phyloP scores from a whole-genome alignment of 2,329 filamentous ascomycete species.

The Didymella keratinophila region DNA sequence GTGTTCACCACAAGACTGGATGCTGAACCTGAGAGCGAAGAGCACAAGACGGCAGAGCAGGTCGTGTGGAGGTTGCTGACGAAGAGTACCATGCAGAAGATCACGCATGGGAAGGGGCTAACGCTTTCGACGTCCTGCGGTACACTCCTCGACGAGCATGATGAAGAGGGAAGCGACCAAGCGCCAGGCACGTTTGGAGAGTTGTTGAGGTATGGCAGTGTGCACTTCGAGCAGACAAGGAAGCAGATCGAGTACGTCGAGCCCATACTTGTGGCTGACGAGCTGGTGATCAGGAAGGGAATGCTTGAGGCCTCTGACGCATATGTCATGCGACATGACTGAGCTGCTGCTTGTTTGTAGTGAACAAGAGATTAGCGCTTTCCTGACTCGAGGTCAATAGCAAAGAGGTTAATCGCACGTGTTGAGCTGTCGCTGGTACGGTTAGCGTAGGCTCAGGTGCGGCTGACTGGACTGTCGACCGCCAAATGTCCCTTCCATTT shows the following conservation, averaged over 20 bases:
- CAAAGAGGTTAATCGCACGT: no score
- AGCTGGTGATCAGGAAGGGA: constrained; percentile 33
- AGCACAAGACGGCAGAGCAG: constrained; percentile 41
- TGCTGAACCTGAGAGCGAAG: constrained; percentile 17
- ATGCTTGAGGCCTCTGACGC: not conserved
- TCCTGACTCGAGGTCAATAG: no score
- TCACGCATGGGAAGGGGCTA: constrained; percentile 47
- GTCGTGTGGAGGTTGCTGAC: constrained; percentile 43
- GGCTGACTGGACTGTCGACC: no score
- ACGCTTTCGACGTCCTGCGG: constrained; percentile 32
- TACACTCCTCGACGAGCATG: constrained; percentile 41
- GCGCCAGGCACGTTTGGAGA: constrained; percentile 49
- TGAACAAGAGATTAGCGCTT: no score
- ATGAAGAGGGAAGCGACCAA: constrained; percentile 45
- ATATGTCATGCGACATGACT: no score
- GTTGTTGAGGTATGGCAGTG: constrained; percentile 47
- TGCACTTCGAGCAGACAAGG: constrained; percentile 48
- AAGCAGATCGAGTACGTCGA: constrained; percentile 36
- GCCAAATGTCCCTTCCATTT: no score
- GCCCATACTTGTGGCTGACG: constrained; percentile 18
- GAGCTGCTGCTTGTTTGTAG: no score
- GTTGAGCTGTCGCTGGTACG: no score
- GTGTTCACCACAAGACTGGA: not conserved
- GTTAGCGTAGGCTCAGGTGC: no score
- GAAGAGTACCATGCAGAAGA: constrained; percentile 46